These are phyloP conservation scores for Gaertneriomyces semiglobifer DNA, from an alignment of 192 early-diverging fungal species.

Conservation along the genomic window DNA sequence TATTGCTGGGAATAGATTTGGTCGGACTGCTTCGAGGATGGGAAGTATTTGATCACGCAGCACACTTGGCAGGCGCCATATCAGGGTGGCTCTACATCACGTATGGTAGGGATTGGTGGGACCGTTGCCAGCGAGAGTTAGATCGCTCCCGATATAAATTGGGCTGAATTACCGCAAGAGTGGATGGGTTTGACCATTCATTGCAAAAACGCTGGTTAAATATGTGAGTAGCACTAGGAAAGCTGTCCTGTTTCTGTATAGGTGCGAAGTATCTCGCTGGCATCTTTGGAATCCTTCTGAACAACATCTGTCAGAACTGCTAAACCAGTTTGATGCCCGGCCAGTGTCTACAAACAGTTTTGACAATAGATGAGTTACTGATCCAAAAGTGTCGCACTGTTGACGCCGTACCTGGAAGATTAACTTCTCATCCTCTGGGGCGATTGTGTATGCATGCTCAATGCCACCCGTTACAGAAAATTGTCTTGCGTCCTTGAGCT, in stretches of 20 bases:
- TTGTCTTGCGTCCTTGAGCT: constrained; percentile 56
- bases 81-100: constrained; percentile 29
- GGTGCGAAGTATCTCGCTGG: constrained; percentile 25
- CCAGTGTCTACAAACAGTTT: constrained; percentile 36
- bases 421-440: constrained; percentile 54
- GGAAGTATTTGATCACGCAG: constrained; percentile 70
- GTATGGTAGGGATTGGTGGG: constrained; percentile 29
- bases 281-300: constrained; percentile 55
- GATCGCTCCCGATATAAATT: not conserved
- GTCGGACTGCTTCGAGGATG: constrained; percentile 69
- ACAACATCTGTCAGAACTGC: constrained; percentile 62
- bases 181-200: too few relatives aligned
- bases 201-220: too few relatives aligned
- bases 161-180: too few relatives aligned
- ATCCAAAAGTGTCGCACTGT: constrained; percentile 24
- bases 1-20: constrained; percentile 68
- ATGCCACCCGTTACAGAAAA: constrained; percentile 40
- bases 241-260: constrained; percentile 29
- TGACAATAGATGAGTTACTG: constrained; percentile 29
- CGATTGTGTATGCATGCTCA: constrained; percentile 46
- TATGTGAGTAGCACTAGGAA: too few relatives aligned
- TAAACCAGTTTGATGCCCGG: constrained; percentile 65
- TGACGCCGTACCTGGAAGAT: constrained; percentile 48
- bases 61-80: constrained; percentile 38
- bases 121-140: constrained; percentile 20